Evolutionary conservation across 2,329 filamentous ascomycete genomes (phyloP).

Genomic region (Alternaria gaisen): DNA sequence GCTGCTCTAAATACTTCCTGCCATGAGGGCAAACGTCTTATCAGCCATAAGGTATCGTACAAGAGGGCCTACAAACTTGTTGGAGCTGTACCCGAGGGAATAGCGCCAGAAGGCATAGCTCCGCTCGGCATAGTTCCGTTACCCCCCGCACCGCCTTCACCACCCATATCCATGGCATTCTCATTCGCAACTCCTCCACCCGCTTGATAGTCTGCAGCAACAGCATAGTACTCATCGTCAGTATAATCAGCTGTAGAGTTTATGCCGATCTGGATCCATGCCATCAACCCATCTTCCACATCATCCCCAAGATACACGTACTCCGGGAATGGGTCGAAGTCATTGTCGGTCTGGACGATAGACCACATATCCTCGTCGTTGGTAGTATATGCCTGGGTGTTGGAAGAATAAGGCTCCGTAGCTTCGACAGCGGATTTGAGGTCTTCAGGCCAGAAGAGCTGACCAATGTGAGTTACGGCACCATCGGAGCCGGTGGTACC

Average conservation of each 20-base stretch:
- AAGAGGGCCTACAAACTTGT: not conserved
- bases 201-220: conserved; percentile 31
- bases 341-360: not conserved
- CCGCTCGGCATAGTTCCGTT: conserved; percentile 13
- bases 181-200: conserved; percentile 31
- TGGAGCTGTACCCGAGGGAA: conserved; percentile 10
- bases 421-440: not conserved
- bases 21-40: not conserved
- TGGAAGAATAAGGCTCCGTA: not conserved
- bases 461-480: not conserved
- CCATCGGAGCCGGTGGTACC: not conserved
- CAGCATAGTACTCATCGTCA: conserved; percentile 24
- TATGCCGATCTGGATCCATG: not conserved
- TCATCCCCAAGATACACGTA: not conserved
- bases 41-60: not conserved
- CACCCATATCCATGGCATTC: conserved; percentile 14
- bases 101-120: conserved; percentile 23
- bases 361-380: not conserved
- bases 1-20: not conserved
- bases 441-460: not conserved
- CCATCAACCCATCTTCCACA: not conserved
- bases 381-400: not conserved
- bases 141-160: conserved; percentile 2
- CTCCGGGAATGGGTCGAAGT: not conserved
- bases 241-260: conserved; percentile 26